Evolutionary conservation across 345 rosid genomes (phyloP), one percentile per base, ranked within the genome.

Genomic region (Brassica nigra): DNA sequence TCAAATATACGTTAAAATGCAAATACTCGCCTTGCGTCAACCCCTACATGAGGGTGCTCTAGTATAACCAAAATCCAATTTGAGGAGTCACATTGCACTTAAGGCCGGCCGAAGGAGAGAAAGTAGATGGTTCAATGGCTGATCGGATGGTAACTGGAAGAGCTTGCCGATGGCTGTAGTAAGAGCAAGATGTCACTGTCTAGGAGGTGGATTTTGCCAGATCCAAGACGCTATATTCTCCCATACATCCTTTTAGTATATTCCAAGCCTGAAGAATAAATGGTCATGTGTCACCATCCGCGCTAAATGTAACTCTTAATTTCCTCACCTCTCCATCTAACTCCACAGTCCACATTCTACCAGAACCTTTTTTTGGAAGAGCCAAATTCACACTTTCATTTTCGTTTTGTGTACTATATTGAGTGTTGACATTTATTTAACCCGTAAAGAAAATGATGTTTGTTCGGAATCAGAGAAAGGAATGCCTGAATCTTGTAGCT

Each of bases 251-350:
- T 47, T 39, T 47, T 14, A 31, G 15, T 4, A 10, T 11, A 47
- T 47, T 47, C 55, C 1, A 47, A 47, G 16, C 15, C 55, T 47
- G 16, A 14, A 47, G 16, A 47, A 47, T 47, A 47, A 47, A 47
- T 47, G 55, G 16, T 47, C 54, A 47, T 47, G 16, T 3, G 6
- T 47, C 54, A 12, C 78, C 91, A 71, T 77, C 57, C 2, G 83
- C 83, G 27, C 7, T 23, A 34, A 36, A n/a, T 39, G 8, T 67
- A 66, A 37, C 66, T 66, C 57, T n/a, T 3, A 54, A 4, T 57
- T 55, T 66, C 27, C 8, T 49, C 57, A 15, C 6, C 27, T 55
- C 14, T 23, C 39, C 39, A 34, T 6, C 9, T 34, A 34, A 34
- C 39, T 34, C 39, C 39, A 34, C 39, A 34, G 27, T 23, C 27